Base-by-base conservation (phyloP, 805 yeast genomes). In the Wickerhamomyces kurtzmanii region DNA sequence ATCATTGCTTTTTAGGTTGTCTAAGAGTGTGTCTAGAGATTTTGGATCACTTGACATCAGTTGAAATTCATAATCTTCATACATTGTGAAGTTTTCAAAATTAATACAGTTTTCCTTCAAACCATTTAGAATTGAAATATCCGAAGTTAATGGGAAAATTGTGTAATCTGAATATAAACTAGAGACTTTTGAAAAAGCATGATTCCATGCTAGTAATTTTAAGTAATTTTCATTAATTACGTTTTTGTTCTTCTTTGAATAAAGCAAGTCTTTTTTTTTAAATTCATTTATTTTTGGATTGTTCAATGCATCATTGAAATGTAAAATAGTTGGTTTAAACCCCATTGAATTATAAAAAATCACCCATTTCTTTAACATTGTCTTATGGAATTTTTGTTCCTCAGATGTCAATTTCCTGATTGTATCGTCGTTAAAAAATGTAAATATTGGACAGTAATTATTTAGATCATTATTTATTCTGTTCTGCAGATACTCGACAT, bases 371-470 rank as follows among this genome's bases (percentile, higher is more conserved):
- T 31, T 22, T 15, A 41, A 25, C 29, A 41, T 17, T 16, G 15
- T 15, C 12, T 32, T 31, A 17, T 41, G 46, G 26, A 26, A 39
- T 4, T 19, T 18, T 21, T 41, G 46, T 19, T 41, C 46, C n/a
- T 39, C 32, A 1, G 27, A 8, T 3, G 40, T 23, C 10, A 36
- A 29, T 10, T 36, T 26, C 5, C 34, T 23, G 9, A 41, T 26
- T 23, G 21, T 30, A 17, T 32, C 39, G 15, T 41, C 46, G 24
- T 41, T 41, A 33, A 41, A 41, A 22, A 37, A 41, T 6, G 46
- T 41, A 22, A 23, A 35, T 7, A 39, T 28, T 3, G 34, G 28
- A 12, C 32, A 33, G 15, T 28, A 24, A 11, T 31, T 28, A 12
- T 32, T 33, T 9, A 18, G 12, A 12, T 17, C 31, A 22, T 34